Evolutionary conservation across 73 alveolate genomes (phyloP), one percentile per base, ranked within the genome.

Genomic region (Uronychia setigera): DNA sequence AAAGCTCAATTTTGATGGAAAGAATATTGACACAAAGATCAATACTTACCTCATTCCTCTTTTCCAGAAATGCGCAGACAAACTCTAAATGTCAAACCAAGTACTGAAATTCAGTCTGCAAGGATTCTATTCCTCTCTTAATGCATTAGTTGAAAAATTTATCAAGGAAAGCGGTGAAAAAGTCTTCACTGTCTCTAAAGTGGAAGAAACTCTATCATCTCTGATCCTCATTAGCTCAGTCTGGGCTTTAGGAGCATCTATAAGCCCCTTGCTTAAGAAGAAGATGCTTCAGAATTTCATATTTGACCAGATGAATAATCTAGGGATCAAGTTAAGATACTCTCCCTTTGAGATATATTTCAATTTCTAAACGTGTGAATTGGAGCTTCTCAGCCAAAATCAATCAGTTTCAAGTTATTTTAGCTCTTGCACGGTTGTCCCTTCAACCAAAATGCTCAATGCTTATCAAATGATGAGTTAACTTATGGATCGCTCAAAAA

Each of bases 271-370:
- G 9, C 26, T 27, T 30, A 57, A 80, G 33, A 86, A 79, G 58
- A 86, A 79, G 60, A 26, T 59, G 25, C 79, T 86, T 81, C 81
- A 29, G 33, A 31, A 58, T 29, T 86, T 33, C 83, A 78, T 78
- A 79, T 86, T 78, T 30, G 79, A 86, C 46, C 26, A 76, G 29
- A 35, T 34, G 75, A 78, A 76, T 9, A 80, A 35, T 13, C 76
- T 80, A n/a, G 60, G 82, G 32, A 80, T 76, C 29, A 25, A 74
- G 34, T 26, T 33, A 27, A 86, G 83, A 59, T 79, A 33, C 74
- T 46, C 92, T 31, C 78, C 79, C 13, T 86, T 86, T 79, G 92
- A 86, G 31, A 78, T 86, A n/a, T 86, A 78, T 79, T 86, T 31
- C 58, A 86, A 86, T 33, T 28, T 58, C 1, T 87, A 86, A 28